phyloP scores from a whole-genome alignment of 345 rosid species.

The Carallia brachiata region DNA sequence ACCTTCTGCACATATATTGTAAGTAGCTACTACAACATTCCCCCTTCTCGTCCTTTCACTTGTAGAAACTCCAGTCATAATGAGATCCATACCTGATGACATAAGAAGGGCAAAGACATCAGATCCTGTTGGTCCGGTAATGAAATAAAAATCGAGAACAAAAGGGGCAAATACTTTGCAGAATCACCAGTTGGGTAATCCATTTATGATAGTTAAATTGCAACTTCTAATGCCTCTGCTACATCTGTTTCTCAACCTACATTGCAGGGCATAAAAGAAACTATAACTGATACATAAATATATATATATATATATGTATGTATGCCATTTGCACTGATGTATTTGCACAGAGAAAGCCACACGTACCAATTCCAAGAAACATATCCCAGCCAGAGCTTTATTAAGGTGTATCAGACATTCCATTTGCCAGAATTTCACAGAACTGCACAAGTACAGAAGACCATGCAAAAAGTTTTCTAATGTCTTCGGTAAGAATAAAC shows the following conservation, averaged over 20 bases:
- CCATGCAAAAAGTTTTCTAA: no score
- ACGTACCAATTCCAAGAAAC: conserved; percentile 86
- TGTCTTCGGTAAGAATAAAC: no score
- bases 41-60: conserved; percentile 93
- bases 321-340: neutral
- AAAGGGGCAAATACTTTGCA: neutral
- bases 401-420: conserved; percentile 92
- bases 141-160: neutral
- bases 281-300: no score
- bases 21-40: conserved; percentile 47
- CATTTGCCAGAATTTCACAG: neutral
- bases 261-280: conserved; percentile 11
- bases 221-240: conserved; percentile 83
- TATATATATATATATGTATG: no score
- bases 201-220: conserved; percentile 97
- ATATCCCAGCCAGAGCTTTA: conserved; percentile 79
- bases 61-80: conserved; percentile 89
- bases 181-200: conserved; percentile 86
- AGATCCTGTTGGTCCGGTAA: conserved; percentile 7
- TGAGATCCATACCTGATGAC: conserved; percentile 92
- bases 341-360: neutral
- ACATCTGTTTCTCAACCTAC: conserved; percentile 86
- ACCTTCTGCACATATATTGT: conserved; percentile 58
- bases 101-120: neutral
- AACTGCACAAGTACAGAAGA: no score